A percentile compares a stretch with the other conserved stretches of the same genome.
Evolutionary conservation across 140 eudicot species (phyloP).

Genomic region (Ambrosia hybrid): DNA sequence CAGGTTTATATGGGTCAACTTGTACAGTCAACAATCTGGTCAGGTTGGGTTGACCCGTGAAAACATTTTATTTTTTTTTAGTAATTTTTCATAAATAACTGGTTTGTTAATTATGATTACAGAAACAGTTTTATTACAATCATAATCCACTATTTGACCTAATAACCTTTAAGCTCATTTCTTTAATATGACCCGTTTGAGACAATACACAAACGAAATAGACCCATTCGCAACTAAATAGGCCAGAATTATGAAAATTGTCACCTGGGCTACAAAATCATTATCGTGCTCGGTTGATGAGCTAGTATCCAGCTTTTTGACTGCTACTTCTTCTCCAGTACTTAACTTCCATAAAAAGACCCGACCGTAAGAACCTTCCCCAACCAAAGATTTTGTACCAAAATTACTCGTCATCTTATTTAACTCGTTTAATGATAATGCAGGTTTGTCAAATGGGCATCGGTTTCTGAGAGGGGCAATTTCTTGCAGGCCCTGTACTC

Average conservation of each 20-base stretch:
- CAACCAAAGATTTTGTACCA: slow-evolving; percentile 62
- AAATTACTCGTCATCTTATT: slow-evolving; percentile 64
- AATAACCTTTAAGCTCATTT: background rate
- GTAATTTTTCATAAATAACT: background rate
- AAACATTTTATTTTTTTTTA: background rate
- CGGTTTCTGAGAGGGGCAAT: slow-evolving; percentile 56
- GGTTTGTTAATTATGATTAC: no score
- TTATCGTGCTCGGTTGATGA: slow-evolving; percentile 70
- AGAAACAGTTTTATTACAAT: background rate
- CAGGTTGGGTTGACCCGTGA: background rate
- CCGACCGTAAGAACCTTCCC: slow-evolving; percentile 88
- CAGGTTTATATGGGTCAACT: background rate
- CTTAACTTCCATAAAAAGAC: slow-evolving; percentile 63
- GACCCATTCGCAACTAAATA: background rate
- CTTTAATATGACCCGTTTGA: background rate
- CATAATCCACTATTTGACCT: background rate
- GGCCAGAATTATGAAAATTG: background rate
- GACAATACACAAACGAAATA: background rate
- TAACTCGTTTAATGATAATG: slow-evolving; percentile 57
- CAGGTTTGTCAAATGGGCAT: slow-evolving; percentile 71
- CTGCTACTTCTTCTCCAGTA: slow-evolving; percentile 55
- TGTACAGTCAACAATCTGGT: background rate
- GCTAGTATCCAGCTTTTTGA: slow-evolving; percentile 74
- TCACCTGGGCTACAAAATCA: slow-evolving; percentile 73
- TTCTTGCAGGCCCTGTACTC: slow-evolving; percentile 44